Conservation (phyloP, 2,329 filamentous ascomycete species). For the Neopestalotiopsis rosae region DNA sequence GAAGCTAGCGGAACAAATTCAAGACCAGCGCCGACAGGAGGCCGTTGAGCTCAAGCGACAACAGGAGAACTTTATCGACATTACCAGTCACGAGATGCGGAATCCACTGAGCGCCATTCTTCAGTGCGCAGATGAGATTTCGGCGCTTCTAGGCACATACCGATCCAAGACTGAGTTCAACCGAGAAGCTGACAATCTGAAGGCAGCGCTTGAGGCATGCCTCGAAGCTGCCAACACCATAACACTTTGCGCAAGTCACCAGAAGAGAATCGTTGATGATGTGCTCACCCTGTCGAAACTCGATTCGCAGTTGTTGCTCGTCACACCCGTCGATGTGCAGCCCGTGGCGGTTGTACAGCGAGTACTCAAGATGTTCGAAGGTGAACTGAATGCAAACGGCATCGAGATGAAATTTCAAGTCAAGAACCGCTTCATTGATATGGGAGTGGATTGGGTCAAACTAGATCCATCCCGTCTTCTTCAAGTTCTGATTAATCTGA, state of each 20-base stretch:
- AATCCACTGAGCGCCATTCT: slow-evolving; percentile 78
- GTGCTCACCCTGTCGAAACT: slow-evolving; percentile 72
- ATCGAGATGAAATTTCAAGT: slow-evolving; percentile 74
- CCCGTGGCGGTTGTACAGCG: slow-evolving; percentile 71
- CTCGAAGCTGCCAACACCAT: slow-evolving; percentile 84
- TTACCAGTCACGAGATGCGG: slow-evolving; percentile 77
- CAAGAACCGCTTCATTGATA: slow-evolving; percentile 68
- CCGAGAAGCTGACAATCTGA: slow-evolving; percentile 51
- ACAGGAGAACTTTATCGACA: slow-evolving; percentile 75
- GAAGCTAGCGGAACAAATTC: slow-evolving; percentile 83
- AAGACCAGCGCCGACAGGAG: slow-evolving; percentile 78
- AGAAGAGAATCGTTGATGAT: slow-evolving; percentile 75
- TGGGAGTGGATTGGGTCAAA: slow-evolving; percentile 73
- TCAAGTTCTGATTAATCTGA: slow-evolving; percentile 78
- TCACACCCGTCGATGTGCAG: slow-evolving; percentile 73
- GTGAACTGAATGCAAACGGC: slow-evolving; percentile 73
- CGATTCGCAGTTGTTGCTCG: slow-evolving; percentile 72
- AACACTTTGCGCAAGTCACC: slow-evolving; percentile 78
- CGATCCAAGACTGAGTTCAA: slow-evolving; percentile 39
- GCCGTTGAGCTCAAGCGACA: slow-evolving; percentile 80
- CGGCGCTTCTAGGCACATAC: slow-evolving; percentile 52
- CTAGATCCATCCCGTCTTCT: slow-evolving; percentile 77
- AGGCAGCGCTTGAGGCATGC: slow-evolving; percentile 52
- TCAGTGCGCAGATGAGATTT: slow-evolving; percentile 78
- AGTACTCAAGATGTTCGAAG: slow-evolving; percentile 80